phyloP scores from a whole-genome alignment of 306 rosid genomes.

The Malus domestica region DNA sequence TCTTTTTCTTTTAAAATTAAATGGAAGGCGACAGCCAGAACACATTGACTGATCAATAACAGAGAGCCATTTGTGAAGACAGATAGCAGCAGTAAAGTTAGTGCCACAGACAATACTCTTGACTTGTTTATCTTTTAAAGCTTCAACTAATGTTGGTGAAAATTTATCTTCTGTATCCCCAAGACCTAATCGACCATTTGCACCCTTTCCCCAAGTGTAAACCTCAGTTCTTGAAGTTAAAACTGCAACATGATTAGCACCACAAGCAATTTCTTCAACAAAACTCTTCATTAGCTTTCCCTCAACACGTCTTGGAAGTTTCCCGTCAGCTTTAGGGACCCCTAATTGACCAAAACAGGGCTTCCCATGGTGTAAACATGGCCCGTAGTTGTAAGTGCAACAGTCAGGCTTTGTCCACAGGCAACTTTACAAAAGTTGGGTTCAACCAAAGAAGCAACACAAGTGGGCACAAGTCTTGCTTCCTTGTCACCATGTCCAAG shows the following conservation, averaged over 20 bases:
- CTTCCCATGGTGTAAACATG: slow-evolving; percentile 92
- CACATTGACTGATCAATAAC: slow-evolving; percentile 93
- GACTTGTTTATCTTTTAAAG: slow-evolving; percentile 83
- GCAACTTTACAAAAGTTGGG: slow-evolving; percentile 85
- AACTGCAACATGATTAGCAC: slow-evolving; percentile 90
- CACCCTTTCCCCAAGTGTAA: slow-evolving; percentile 98
- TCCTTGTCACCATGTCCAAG: slow-evolving; percentile 96
- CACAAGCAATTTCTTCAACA: slow-evolving; percentile 96
- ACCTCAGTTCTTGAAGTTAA: slow-evolving; percentile 91
- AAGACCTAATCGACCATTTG: slow-evolving; percentile 94
- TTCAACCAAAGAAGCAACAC: slow-evolving; percentile 78
- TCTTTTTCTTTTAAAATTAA: slow-evolving; percentile 88
- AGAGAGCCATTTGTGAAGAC: slow-evolving; percentile 90
- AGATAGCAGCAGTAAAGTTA: slow-evolving; percentile 82
- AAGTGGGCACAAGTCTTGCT: slow-evolving; percentile 85
- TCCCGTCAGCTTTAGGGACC: slow-evolving; percentile 73
- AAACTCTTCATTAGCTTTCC: slow-evolving; percentile 67
- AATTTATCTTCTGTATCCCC: slow-evolving; percentile 77
- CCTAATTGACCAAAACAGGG: slow-evolving; percentile 91
- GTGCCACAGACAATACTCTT: slow-evolving; percentile 83
- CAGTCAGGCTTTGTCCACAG: slow-evolving; percentile 89
- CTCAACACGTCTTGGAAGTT: slow-evolving; percentile 66
- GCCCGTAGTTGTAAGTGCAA: slow-evolving; percentile 79
- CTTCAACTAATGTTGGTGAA: slow-evolving; percentile 76
- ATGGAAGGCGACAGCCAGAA: slow-evolving; percentile 82